These are phyloP conservation scores for Yamadazyma conglobata DNA, from an alignment of 1,139 yeast genomes.

Conservation along the genomic window DNA sequence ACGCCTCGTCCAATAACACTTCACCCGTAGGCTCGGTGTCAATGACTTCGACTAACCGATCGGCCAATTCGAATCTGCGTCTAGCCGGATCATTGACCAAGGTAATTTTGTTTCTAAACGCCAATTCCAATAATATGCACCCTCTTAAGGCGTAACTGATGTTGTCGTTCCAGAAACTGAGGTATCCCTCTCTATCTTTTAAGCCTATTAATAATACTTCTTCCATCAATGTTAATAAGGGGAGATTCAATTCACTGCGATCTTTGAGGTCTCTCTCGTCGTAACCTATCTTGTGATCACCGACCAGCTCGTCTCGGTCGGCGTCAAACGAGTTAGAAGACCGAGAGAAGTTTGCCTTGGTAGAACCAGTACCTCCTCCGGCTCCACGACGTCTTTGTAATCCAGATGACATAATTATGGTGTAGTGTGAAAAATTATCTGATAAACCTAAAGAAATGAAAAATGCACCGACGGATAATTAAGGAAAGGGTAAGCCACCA, in stretches of 20 bases:
- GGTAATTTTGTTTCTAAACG: constrained; percentile 83
- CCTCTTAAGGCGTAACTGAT: constrained; percentile 96
- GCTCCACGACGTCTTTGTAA: constrained; percentile 49
- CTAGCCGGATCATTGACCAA: constrained; percentile 94
- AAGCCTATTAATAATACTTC: constrained; percentile 90
- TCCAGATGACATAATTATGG: constrained; percentile 39
- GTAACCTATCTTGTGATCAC: constrained; percentile 67
- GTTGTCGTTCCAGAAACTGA: constrained; percentile 97
- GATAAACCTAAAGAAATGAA: too few relatives aligned
- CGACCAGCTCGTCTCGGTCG: constrained; percentile 12
- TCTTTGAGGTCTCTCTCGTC: constrained; percentile 70
- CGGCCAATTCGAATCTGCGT: constrained; percentile 81
- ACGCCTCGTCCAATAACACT: constrained; percentile 87
- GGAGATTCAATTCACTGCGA: constrained; percentile 49
- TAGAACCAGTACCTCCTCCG: constrained; percentile 3
- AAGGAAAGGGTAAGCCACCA: too few relatives aligned
- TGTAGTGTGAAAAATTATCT: too few relatives aligned
- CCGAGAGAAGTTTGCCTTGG: constrained; percentile 1
- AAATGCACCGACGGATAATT: too few relatives aligned
- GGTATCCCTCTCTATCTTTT: constrained; percentile 92
- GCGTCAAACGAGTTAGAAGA: constrained; percentile 21
- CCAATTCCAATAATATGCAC: constrained; percentile 86
- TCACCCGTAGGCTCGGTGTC: constrained; percentile 92
- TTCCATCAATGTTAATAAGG: constrained; percentile 89
- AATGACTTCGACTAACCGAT: constrained; percentile 81